Base-by-base conservation (phyloP, 2,329 filamentous ascomycete species). In the Xylaria sp. region DNA sequence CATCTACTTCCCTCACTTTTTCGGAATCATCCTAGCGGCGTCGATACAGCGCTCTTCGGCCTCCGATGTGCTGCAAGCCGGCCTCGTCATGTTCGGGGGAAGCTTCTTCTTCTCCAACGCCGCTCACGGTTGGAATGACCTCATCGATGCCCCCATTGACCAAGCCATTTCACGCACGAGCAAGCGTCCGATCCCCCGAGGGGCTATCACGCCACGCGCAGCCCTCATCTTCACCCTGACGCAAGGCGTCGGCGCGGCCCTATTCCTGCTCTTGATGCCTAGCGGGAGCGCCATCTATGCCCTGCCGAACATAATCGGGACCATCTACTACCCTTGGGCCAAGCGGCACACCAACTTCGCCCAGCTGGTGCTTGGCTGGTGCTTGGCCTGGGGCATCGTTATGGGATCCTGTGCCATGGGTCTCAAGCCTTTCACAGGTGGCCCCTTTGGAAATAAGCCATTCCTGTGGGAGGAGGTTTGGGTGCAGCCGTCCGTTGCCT, bases 321-420 rank as follows among this genome's bases (percentile, higher is more conserved):
- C 74, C 9, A 60, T 64, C 3, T 78, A 78, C 67, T 81, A 81
- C 70, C 79, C 79, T 0, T 76, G 72, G 65, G 76, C 77, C 2
- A 81, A 81, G 71, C 72, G 78, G 1, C 77, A 79, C 67, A 80
- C 77, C n/a, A 71, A 79, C 65, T 73, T 77, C 25, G 69, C 77
- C 3, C 79, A 80, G 71, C 13, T 80, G 13, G 77, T 80, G 12
- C 75, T 81, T 3, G 79, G 79, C 1, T 75, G 76, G 46, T 76
- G 76, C 43, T 70, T 80, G 12, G 73, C 76, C 18, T 79, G 74
- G 75, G 74, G 73, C 4, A 72, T 78, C 41, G 62, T 79, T 4
- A 71, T 80, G 67, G 79, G 78, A 4, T 73, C 69, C 1, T 71
- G 72, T 23, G 70, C 75, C 7, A 75, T 76, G 75, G 73, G 73